A percentile compares a stretch with the other conserved stretches of the same genome.
phyloP scores from a whole-genome alignment of 257 asterid species.

The Solanum appendiculatum region DNA sequence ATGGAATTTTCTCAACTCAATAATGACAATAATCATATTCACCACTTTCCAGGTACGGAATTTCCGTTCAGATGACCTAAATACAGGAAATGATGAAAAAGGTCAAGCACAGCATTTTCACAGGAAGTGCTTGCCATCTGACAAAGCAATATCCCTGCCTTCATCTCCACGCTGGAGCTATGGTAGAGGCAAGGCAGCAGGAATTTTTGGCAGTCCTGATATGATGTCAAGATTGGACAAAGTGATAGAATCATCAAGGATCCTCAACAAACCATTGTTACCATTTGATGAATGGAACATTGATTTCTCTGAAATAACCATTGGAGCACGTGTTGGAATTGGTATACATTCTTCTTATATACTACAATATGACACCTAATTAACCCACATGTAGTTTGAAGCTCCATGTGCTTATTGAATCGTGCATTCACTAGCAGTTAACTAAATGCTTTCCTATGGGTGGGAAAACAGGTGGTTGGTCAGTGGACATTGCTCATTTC shows the following conservation, averaged over 20 bases:
- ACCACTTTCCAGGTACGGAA: conserved; percentile 47
- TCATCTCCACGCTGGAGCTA: conserved; percentile 73
- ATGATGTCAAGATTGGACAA: conserved; percentile 48
- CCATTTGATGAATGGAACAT: conserved; percentile 87
- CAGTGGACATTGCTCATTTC: neutral
- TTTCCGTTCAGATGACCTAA: conserved; percentile 47
- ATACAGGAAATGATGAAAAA: conserved; percentile 34
- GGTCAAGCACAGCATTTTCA: conserved; percentile 28
- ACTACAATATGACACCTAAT: neutral
- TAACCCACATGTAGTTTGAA: neutral
- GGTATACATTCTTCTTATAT: conserved; percentile 35
- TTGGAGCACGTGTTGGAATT: conserved; percentile 83
- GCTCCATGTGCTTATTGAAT: neutral
- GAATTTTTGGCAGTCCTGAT: conserved; percentile 30
- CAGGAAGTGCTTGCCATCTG: conserved; percentile 37
- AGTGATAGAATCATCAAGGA: conserved; percentile 66
- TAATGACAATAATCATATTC: neutral
- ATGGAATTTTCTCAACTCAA: neutral
- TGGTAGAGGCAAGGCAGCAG: conserved; percentile 31
- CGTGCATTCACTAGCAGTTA: neutral
- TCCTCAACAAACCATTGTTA: conserved; percentile 61
- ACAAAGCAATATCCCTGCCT: conserved; percentile 76
- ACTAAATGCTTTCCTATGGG: neutral
- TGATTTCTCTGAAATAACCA: conserved; percentile 69
- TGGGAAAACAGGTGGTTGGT: neutral